Evolutionary conservation across 2,329 filamentous ascomycete genomes (phyloP).

Genomic region (Calcarisporium arbuscula): DNA sequence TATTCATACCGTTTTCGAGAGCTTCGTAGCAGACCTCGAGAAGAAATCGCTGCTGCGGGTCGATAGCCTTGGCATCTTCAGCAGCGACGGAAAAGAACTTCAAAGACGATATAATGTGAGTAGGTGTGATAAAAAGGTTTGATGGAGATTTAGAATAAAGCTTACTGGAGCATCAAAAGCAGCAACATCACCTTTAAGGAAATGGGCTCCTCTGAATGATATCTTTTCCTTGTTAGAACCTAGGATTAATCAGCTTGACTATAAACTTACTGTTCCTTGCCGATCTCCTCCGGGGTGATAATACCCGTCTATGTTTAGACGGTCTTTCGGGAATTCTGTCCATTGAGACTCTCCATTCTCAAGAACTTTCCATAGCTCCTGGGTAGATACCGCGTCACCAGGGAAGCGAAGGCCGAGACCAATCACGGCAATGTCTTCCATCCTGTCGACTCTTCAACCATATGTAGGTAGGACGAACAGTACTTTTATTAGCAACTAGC

Average conservation of each 20-base stretch:
- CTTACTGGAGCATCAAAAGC: conserved; percentile 44
- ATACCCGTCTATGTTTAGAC: conserved; percentile 47
- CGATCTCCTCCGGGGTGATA: conserved; percentile 45
- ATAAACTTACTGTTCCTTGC: conserved; percentile 37
- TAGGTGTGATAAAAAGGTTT: not conserved
- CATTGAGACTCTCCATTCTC: conserved; percentile 36
- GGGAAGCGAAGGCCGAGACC: conserved; percentile 47
- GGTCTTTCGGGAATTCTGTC: conserved; percentile 40
- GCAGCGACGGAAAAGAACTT: conserved; percentile 47
- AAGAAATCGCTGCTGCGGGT: conserved; percentile 46
- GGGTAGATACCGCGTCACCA: conserved; percentile 37
- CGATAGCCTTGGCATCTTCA: conserved; percentile 45
- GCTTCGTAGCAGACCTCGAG: conserved; percentile 46
- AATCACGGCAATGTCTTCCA: conserved; percentile 45
- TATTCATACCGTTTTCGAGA: conserved; percentile 38
- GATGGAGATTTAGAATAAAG: conserved; percentile 1
- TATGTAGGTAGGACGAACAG: no score
- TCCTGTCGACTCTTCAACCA: conserved; percentile 9
- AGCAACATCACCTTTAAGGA: conserved; percentile 39
- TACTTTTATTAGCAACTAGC: no score
- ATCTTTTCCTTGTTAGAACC: conserved; percentile 25
- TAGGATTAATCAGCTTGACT: not conserved
- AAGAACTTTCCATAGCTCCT: conserved; percentile 44
- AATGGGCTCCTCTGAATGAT: conserved; percentile 43
- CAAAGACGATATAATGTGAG: not conserved